Evolutionary conservation across 495 filamentous ascomycete species (phyloP).

Genomic region (Xylaria nigripes): DNA sequence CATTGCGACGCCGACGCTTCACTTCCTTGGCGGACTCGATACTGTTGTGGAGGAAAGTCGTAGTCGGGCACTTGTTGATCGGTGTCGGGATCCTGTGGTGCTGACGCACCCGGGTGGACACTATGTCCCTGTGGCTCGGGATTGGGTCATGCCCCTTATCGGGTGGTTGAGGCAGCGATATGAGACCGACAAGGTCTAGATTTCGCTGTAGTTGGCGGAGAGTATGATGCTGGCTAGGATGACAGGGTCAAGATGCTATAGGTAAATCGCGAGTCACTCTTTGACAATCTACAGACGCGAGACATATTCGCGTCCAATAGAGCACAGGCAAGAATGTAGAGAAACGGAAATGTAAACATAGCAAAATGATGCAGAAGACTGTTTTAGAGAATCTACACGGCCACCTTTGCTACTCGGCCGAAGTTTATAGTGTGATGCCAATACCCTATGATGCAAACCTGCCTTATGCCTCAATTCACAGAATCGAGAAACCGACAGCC

Average conservation of each 20-base stretch:
- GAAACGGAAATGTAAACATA: background rate
- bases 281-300: background rate
- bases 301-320: no score
- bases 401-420: slow-evolving; percentile 16
- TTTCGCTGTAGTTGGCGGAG: slow-evolving; percentile 54
- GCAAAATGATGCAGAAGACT: slow-evolving; percentile 13
- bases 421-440: slow-evolving; percentile 18
- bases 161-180: slow-evolving; percentile 61
- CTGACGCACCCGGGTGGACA: slow-evolving; percentile 89
- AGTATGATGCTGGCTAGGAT: no score
- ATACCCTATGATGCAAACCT: slow-evolving; percentile 18
- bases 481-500: slow-evolving; percentile 10
- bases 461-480: slow-evolving; percentile 10
- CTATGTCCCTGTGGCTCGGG: slow-evolving; percentile 74
- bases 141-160: slow-evolving; percentile 66
- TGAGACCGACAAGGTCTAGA: slow-evolving; percentile 39
- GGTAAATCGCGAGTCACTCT: background rate
- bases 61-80: slow-evolving; percentile 55
- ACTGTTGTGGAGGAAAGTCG: slow-evolving; percentile 74
- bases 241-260: background rate
- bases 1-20: slow-evolving; percentile 69
- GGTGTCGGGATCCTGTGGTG: slow-evolving; percentile 55
- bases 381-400: slow-evolving; percentile 13
- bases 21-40: slow-evolving; percentile 80
- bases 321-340: background rate